Evolutionary conservation across 2,329 filamentous ascomycete species (phyloP).

Genomic region (Pseudopyricularia javanii): DNA sequence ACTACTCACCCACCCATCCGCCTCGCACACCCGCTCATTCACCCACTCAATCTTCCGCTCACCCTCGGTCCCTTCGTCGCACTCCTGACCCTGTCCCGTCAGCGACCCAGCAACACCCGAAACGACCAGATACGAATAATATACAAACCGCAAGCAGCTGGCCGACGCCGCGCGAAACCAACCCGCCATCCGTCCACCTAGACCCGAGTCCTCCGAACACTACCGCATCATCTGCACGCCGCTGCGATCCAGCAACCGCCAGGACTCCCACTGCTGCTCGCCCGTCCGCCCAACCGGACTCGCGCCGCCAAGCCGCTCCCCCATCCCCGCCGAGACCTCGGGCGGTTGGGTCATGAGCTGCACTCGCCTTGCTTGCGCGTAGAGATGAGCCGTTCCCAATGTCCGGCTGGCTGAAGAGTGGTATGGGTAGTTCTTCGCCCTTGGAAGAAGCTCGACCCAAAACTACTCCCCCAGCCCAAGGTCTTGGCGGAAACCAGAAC

Average conservation of each 20-base stretch:
- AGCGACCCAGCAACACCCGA: too few relatives aligned
- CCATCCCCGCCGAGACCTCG: conserved; percentile 1
- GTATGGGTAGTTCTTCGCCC: conserved; percentile 4
- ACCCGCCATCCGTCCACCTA: neutral
- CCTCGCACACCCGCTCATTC: too few relatives aligned
- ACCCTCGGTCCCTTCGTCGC: neutral
- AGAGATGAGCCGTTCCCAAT: conserved; percentile 8
- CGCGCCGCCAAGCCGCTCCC: neutral
- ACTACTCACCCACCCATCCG: neutral
- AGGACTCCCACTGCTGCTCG: neutral
- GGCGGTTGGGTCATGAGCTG: conserved; percentile 1
- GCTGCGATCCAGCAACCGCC: neutral
- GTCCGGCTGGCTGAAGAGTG: conserved; percentile 10
- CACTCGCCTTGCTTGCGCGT: neutral
- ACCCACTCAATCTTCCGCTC: too few relatives aligned
- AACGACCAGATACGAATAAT: too few relatives aligned
- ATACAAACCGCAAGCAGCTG: neutral
- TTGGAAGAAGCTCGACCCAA: neutral
- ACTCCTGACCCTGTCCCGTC: neutral
- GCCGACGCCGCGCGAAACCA: neutral
- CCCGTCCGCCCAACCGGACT: neutral
- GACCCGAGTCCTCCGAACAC: neutral
- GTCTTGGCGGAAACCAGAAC: conserved; percentile 1
- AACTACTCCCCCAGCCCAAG: neutral
- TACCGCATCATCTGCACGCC: neutral